Base-by-base conservation (phyloP, 1,139 yeast genomes). In the Magnusiomyces sp. region DNA sequence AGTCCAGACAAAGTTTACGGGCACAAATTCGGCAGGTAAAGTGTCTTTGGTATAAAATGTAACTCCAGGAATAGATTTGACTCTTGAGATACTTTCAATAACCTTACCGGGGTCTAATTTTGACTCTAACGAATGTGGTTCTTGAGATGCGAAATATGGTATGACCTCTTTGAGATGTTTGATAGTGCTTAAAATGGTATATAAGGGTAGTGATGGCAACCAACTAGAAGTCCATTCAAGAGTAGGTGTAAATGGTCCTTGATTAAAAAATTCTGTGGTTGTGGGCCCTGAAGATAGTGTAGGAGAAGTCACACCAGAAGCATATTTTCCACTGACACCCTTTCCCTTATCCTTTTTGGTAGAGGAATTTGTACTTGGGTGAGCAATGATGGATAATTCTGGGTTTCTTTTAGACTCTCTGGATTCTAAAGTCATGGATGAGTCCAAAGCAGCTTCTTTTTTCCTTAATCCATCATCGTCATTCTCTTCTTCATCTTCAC, bases 1-100 rank as follows among this genome's bases (percentile, higher is more conserved):
- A 43, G 77, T 75, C 92, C 95, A 84, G 11, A 67, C 64, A 55
- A 85, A 81, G 49, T 64, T 69, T 54, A 83, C 68, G 2, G 75
- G 74, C 49, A 77, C 77, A 49, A 79, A 71, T 2, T 60, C 58
- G 7, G 64, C 55, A 52, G 62, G 60, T 17, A 52, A 20, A 14
- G 42, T 45, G 43, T 47, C 13, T 27, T 53, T 20, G 34, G n/a
- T 33, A 16, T 46, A 42, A 17, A 51, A 40, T 27, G 42, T 46
- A n/a, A 60, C 50, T 16, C 57, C 56, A 23, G 59, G 56, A 19
- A 59, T 48, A 5, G 50, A 40, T 13, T 47, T 44, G 2, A 61
- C 47, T 17, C 50, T 50, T 10, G 58, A 56, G 32, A 61, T 58
- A 33, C 52, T 50, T 32, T 61, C 64, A 43, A 61, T 61, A 2